These are phyloP conservation scores for Pseudotulostoma volvatum DNA, from an alignment of 495 filamentous ascomycete genomes.

Conservation along the genomic window DNA sequence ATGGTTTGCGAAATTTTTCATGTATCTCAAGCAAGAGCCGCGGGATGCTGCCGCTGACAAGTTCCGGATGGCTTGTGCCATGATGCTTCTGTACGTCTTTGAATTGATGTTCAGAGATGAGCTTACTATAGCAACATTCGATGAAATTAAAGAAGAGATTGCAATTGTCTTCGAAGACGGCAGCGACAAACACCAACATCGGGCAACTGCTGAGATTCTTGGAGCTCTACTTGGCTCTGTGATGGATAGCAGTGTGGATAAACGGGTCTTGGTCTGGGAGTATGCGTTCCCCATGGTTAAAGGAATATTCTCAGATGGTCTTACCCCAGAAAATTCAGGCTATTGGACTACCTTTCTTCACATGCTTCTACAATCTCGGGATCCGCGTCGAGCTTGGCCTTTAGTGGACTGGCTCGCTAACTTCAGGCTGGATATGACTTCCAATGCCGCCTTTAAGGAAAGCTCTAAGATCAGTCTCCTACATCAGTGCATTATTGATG, in stretches of 20 bases:
- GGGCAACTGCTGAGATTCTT: conserved; percentile 87
- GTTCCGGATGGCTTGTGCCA: conserved; percentile 72
- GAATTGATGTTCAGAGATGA: conserved; percentile 62
- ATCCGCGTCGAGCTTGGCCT: conserved; percentile 75
- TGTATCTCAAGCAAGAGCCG: conserved; percentile 91
- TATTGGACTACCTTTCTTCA: conserved; percentile 95
- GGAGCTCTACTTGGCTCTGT: conserved; percentile 66
- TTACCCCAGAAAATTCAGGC: conserved; percentile 82
- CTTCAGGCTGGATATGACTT: conserved; percentile 83
- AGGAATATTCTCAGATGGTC: conserved; percentile 67
- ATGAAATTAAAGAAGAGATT: conserved; percentile 73
- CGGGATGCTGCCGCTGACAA: conserved; percentile 68
- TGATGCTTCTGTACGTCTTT: conserved; percentile 75
- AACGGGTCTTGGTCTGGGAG: conserved; percentile 62
- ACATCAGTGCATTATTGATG: conserved; percentile 70
- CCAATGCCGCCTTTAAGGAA: conserved; percentile 97
- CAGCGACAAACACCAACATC: conserved; percentile 93
- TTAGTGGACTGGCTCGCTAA: conserved; percentile 68
- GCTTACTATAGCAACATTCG: conserved; percentile 56
- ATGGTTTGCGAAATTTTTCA: conserved; percentile 82
- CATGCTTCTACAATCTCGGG: conserved; percentile 64
- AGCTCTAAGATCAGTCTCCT: conserved; percentile 89
- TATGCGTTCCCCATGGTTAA: conserved; percentile 82
- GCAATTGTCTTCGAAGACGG: conserved; percentile 71
- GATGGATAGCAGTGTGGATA: conserved; percentile 48